These are phyloP conservation scores for Linnemannia elongata DNA, from an alignment of 192 early-diverging fungal genomes.

Conservation along the genomic window DNA sequence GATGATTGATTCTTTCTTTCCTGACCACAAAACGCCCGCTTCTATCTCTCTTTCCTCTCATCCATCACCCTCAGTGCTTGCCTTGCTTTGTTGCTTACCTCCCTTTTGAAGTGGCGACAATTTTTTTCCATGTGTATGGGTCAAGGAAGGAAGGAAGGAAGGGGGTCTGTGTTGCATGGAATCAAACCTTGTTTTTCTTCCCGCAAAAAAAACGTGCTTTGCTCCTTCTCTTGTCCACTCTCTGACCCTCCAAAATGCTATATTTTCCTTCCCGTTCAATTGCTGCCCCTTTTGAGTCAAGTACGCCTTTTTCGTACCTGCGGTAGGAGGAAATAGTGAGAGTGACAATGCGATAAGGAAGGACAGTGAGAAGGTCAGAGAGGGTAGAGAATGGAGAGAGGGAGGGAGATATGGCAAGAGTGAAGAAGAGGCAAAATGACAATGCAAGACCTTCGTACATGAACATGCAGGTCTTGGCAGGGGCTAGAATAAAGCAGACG, in stretches of 20 bases:
- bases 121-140: too few species aligned
- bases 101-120: too few species aligned
- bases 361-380: too few species aligned
- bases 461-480: background rate
- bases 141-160: too few species aligned
- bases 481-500: background rate
- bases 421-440: background rate
- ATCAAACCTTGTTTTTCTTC: background rate
- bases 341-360: background rate
- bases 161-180: background rate
- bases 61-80: too few species aligned
- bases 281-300: slow-evolving; percentile 3
- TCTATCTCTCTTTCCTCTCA: too few species aligned
- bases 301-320: background rate
- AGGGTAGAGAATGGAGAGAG: background rate
- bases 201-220: background rate
- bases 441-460: slow-evolving; percentile 1
- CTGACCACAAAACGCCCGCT: too few species aligned
- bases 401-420: background rate
- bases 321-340: background rate
- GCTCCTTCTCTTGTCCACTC: background rate
- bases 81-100: too few species aligned
- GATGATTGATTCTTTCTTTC: too few species aligned
- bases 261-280: background rate
- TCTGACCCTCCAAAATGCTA: background rate